Base-by-base conservation (phyloP, 1,139 yeast genomes). In the Saccharomyces pastorianus region DNA sequence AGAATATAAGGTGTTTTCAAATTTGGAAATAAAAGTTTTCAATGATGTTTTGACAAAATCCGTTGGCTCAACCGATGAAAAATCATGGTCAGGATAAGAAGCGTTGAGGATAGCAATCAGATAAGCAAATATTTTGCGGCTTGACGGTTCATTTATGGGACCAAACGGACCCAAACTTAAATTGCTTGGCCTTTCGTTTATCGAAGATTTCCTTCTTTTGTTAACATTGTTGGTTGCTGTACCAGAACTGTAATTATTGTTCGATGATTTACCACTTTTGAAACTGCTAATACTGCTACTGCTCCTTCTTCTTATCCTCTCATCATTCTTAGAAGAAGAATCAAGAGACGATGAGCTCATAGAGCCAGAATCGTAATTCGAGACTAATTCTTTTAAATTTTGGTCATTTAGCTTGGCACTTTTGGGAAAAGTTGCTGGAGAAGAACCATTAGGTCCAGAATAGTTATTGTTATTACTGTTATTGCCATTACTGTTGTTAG, bases 71-170 rank as follows among this genome's bases (percentile, higher is more conserved):
- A 93, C 78, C 38, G 84, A 80, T 13, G 95, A 81, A 64, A 91
- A 93, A 67, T 93, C 99, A 66, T 93, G 96, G 68, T 93, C 99
- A 0, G 99, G 98, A 67, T 88, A 93, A 1, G 95, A 85, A 9
- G 95, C 88, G 69, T 93, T 93, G 53, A 93, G 76, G 41, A 93
- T 91, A 1, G 96, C 95, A 56, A 93, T 88, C 54, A 93, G 75
- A 68, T 91, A 88, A 0, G 97, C 95, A 75, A 93, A 93, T 1
- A 93, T 85, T 70, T 88, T 85, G 60, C 96, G 80, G 32, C 96
- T 86, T 1, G 95, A 83, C 5, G 85, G 82, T 61, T 85, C 86
- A 64, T 85, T 87, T 50, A 93, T 76, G 0, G 98, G 96, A 0
- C 99, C 99, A 73, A 93, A 93, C 0, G 99, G 99, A 0, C 96